Evolutionary conservation across 352 stramenopile species (phyloP), one percentile per base, ranked within the genome.

Genomic region (Phytopythium chamaehyphon): DNA sequence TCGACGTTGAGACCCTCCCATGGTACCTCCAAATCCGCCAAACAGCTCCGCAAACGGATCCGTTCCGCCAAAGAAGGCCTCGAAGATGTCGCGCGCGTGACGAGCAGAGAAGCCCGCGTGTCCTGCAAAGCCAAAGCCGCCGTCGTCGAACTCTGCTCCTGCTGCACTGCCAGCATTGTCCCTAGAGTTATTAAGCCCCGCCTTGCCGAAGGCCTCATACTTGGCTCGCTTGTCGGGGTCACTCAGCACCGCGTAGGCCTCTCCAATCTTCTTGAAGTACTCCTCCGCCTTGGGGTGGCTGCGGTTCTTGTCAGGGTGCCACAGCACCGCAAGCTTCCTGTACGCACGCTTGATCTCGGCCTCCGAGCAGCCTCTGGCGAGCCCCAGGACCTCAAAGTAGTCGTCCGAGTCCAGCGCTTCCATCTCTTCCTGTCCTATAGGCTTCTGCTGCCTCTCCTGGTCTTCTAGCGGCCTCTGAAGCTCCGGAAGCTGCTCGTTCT

Each of bases 271-370:
- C 64, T 95, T 93, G 64, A 98, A 98, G 47, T 85, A 82, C 51
- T 97, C 90, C 24, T 90, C 79, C 11, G 91, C 90, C 18, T 64
- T 62, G 22, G 87, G 68, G 57, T 88, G 62, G 21, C 77, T 71
- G 36, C 83, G 76, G 62, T 97, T 97, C 64, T 98, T 98, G 61
- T 98, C 93, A 1, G 93, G 93, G 61, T 98, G 93, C 70, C 89
- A 97, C 55, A 93, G 93, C 35, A 98, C 66, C 24, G 77, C 77
- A 51, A 90, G 55, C 44, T 82, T 83, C 11, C 71, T 54, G 57
- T 90, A 92, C 33, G 82, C 82, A 18, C 67, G 66, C 55, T 81
- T 83, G 15, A 92, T 64, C n/a, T 90, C 79, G 1, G 63, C 51
- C 2, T 75, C 79, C 0, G 62, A 71, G 16, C 71, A 76, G 0